Conservation (phyloP, 2,329 filamentous ascomycete genomes). For the Bipolaris oryzae region DNA sequence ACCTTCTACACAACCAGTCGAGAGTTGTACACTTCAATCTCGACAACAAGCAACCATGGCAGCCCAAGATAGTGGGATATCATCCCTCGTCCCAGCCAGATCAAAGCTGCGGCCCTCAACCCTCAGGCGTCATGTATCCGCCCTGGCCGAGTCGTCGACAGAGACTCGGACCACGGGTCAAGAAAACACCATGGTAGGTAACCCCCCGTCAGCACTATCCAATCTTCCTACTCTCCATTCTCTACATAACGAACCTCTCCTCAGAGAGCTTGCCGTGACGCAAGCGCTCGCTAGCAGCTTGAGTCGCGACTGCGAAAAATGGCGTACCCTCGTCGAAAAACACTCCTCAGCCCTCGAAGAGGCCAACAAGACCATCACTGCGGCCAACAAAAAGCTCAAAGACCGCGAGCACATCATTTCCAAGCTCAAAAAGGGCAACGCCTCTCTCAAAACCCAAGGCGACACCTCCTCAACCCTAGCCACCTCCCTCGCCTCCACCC, state of each 20-base stretch:
- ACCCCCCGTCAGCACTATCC: not conserved
- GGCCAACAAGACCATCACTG: not conserved
- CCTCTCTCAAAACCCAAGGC: conserved; percentile 1
- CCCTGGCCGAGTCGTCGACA: not conserved
- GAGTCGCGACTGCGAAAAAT: conserved; percentile 13
- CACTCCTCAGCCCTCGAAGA: not conserved
- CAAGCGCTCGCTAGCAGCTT: conserved; percentile 10
- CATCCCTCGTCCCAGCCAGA: not conserved
- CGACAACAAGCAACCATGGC: not conserved
- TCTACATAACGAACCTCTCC: not conserved
- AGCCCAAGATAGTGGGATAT: too few relatives aligned
- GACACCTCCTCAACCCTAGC: not conserved
- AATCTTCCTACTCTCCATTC: not conserved
- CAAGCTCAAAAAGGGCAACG: not conserved
- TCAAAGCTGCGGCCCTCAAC: conserved; percentile 4
- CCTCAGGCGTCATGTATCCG: conserved; percentile 15
- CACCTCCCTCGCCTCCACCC: conserved; percentile 2
- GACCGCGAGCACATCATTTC: not conserved
- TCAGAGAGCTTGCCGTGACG: conserved; percentile 5
- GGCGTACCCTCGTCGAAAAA: conserved; percentile 6
- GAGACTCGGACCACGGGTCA: not conserved
- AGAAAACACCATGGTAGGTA: not conserved
- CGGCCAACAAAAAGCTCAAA: not conserved
- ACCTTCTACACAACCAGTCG: too few relatives aligned
- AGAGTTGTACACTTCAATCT: not conserved